These are phyloP conservation scores for Mortierella sp. DNA, from an alignment of 371 early-diverging fungal genomes.

Conservation along the genomic window DNA sequence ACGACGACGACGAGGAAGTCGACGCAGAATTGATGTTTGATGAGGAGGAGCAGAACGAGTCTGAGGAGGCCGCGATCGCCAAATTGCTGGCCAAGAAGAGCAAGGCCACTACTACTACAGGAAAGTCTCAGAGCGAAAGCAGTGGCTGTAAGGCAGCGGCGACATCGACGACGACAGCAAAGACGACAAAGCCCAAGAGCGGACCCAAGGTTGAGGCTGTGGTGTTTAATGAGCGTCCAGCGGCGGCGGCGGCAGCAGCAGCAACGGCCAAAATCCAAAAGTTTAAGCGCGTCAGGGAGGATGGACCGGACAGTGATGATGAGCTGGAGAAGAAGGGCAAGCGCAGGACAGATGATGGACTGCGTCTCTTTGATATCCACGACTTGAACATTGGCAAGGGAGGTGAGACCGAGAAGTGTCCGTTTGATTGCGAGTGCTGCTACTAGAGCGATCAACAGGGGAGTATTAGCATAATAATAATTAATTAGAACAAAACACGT, in stretches of 20 bases:
- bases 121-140: neutral
- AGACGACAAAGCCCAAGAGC: slow-evolving; percentile 30
- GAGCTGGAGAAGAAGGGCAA: slow-evolving; percentile 58
- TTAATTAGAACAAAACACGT: too few relatives aligned
- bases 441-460: slow-evolving; percentile 7
- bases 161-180: neutral
- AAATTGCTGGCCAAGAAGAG: slow-evolving; percentile 51
- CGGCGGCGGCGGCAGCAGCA: slow-evolving; percentile 55
- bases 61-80: slow-evolving; percentile 46
- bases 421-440: slow-evolving; percentile 56
- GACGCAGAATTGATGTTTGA: slow-evolving; percentile 38
- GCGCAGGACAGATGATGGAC: slow-evolving; percentile 54
- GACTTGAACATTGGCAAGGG: slow-evolving; percentile 58
- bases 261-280: slow-evolving; percentile 55
- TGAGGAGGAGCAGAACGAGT: slow-evolving; percentile 51
- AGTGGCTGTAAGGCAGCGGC: neutral
- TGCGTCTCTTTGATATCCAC: slow-evolving; percentile 57
- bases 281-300: slow-evolving; percentile 42
- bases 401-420: slow-evolving; percentile 48
- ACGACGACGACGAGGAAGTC: slow-evolving; percentile 29
- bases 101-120: slow-evolving; percentile 7
- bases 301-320: slow-evolving; percentile 54
- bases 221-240: slow-evolving; percentile 56
- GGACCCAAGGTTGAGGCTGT: slow-evolving; percentile 56
- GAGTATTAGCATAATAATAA: neutral